Evolutionary conservation across 257 asterid genomes (phyloP).

Genomic region (Solanum boliviense): DNA sequence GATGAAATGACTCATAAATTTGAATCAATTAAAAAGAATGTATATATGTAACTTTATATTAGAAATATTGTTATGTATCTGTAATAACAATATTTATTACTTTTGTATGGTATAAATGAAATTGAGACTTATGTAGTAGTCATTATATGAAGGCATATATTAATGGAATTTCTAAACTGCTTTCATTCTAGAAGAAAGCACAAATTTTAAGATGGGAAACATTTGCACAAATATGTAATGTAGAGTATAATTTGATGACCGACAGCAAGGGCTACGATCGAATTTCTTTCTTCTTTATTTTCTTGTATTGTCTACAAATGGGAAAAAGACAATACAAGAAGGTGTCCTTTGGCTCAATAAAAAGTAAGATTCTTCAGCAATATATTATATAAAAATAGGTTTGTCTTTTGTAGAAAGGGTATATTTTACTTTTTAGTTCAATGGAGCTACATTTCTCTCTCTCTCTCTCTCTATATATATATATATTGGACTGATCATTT

Average conservation of each 20-base stretch:
- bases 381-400: background rate
- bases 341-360: background rate
- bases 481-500: background rate
- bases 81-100: background rate
- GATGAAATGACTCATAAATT: background rate
- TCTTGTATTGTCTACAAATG: background rate
- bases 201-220: background rate
- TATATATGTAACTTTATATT: background rate
- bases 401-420: background rate
- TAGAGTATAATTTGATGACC: background rate
- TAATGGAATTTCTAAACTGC: no score
- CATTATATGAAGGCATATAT: background rate
- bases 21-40: background rate
- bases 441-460: no score
- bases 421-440: no score
- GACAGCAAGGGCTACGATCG: background rate
- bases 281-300: no score
- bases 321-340: background rate
- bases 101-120: background rate
- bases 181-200: background rate
- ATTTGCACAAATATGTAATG: background rate
- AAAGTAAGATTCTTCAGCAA: background rate
- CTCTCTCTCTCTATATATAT: no score
- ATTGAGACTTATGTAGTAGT: background rate
- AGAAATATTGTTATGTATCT: background rate